Evolutionary conservation across 2,329 filamentous ascomycete genomes (phyloP).

Genomic region (Geosmithia putterillii): DNA sequence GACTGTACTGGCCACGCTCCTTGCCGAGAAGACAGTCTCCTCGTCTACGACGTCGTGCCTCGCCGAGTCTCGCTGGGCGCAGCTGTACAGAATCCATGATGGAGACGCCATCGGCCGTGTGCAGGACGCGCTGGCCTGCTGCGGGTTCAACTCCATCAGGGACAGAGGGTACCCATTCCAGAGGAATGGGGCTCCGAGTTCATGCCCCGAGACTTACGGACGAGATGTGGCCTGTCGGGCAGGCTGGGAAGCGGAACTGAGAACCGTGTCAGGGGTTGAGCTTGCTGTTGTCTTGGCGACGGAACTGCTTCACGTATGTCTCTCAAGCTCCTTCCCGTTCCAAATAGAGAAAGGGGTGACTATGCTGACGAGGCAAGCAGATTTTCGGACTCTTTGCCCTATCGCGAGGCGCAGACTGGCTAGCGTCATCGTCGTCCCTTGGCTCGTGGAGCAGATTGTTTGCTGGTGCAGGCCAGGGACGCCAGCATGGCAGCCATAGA

Average conservation of each 20-base stretch:
- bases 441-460: neutral
- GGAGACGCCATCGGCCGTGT: conserved; percentile 38
- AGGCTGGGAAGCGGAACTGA: conserved; percentile 44
- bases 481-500: conserved; percentile 4
- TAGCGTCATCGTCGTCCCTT: conserved; percentile 7
- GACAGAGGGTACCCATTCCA: conserved; percentile 56
- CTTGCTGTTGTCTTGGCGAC: conserved; percentile 40
- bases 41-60: conserved; percentile 30
- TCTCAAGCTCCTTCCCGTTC: neutral
- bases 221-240: conserved; percentile 34
- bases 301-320: conserved; percentile 43
- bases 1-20: conserved; percentile 30
- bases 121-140: conserved; percentile 56
- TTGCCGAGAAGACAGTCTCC: conserved; percentile 20
- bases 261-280: conserved; percentile 38
- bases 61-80: conserved; percentile 43
- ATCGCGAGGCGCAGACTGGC: conserved; percentile 14
- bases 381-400: conserved; percentile 17
- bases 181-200: conserved; percentile 9
- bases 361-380: conserved; percentile 8
- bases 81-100: conserved; percentile 39
- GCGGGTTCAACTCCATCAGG: conserved; percentile 43
- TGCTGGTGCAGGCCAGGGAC: neutral
- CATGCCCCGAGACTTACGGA: conserved; percentile 33
- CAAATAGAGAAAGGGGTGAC: neutral